phyloP scores from a whole-genome alignment of 768 basidiomycete species.

The Lanmaoa rubissima region DNA sequence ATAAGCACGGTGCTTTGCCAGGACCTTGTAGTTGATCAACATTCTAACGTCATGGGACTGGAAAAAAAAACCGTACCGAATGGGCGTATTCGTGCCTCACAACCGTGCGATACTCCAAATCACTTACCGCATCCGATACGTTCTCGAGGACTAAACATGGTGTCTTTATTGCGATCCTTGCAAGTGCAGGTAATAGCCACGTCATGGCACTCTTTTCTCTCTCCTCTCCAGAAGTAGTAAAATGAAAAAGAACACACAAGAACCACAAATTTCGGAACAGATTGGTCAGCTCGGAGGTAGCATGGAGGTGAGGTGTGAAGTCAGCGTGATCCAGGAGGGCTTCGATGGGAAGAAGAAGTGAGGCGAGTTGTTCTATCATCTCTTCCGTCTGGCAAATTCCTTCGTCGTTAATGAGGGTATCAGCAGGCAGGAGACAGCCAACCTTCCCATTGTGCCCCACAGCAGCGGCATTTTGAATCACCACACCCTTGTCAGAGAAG shows the following conservation, averaged over 20 bases:
- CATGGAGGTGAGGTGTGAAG: conserved; percentile 56
- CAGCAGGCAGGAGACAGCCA: conserved; percentile 12
- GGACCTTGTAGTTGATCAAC: conserved; percentile 47
- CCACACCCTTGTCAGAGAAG: conserved; percentile 89
- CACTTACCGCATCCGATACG: conserved; percentile 79
- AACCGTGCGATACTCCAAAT: conserved; percentile 90
- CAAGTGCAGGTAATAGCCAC: conserved; percentile 75
- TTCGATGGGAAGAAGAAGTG: conserved; percentile 88
- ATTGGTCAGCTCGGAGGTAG: conserved; percentile 59
- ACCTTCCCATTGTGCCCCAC: conserved; percentile 69
- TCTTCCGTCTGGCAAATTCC: conserved; percentile 57
- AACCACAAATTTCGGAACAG: conserved; percentile 96
- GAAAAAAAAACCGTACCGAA: conserved; percentile 49
- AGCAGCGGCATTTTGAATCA: conserved; percentile 79
- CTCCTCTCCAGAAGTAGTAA: conserved; percentile 49
- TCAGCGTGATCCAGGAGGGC: conserved; percentile 72
- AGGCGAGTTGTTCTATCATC: conserved; percentile 84
- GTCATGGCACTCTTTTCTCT: conserved; percentile 64
- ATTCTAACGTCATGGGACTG: background rate
- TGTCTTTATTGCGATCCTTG: conserved; percentile 81
- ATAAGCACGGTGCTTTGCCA: conserved; percentile 60
- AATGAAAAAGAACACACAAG: conserved; percentile 81
- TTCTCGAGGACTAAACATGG: conserved; percentile 82
- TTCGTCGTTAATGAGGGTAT: conserved; percentile 4
- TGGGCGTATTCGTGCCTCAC: conserved; percentile 82